Evolutionary conservation across 2,329 filamentous ascomycete genomes (phyloP).

Genomic region (Ascochyta pisi): DNA sequence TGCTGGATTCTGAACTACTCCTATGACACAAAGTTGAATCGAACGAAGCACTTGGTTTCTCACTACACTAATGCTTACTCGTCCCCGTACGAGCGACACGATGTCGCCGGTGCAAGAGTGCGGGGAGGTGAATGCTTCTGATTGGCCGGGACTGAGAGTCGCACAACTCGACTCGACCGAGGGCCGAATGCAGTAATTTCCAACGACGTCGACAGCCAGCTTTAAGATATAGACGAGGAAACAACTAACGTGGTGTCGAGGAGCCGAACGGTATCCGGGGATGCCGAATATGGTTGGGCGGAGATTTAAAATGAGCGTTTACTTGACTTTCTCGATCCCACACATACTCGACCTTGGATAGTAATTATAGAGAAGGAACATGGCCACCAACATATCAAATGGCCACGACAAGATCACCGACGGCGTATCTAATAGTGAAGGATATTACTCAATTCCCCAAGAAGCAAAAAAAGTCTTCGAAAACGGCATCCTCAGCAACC

Average conservation of each 20-base stretch:
- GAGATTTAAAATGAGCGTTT: not conserved
- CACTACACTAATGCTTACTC: not conserved
- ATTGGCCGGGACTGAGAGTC: constrained; percentile 28
- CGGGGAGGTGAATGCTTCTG: constrained; percentile 20
- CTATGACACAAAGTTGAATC: too few relatives aligned
- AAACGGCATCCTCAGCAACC: constrained; percentile 55
- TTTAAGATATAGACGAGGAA: not conserved
- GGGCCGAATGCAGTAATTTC: constrained; percentile 8
- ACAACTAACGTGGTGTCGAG: too few relatives aligned
- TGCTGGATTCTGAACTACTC: too few relatives aligned
- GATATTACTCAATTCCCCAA: constrained; percentile 37
- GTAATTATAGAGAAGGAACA: not conserved
- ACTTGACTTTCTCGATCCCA: not conserved
- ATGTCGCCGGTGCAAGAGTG: not conserved
- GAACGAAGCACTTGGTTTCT: too few relatives aligned
- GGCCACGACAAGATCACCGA: constrained; percentile 8
- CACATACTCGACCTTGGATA: too few relatives aligned
- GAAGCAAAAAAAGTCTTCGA: constrained; percentile 35
- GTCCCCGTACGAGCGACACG: not conserved
- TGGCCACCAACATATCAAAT: constrained; percentile 7
- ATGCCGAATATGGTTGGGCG: not conserved
- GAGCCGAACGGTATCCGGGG: not conserved
- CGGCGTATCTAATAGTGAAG: constrained; percentile 1
- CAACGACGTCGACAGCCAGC: constrained; percentile 3
- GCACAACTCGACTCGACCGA: constrained; percentile 31